Evolutionary conservation across 2,329 filamentous ascomycete species (phyloP).

Genomic region (Cordyceps tenuipes): DNA sequence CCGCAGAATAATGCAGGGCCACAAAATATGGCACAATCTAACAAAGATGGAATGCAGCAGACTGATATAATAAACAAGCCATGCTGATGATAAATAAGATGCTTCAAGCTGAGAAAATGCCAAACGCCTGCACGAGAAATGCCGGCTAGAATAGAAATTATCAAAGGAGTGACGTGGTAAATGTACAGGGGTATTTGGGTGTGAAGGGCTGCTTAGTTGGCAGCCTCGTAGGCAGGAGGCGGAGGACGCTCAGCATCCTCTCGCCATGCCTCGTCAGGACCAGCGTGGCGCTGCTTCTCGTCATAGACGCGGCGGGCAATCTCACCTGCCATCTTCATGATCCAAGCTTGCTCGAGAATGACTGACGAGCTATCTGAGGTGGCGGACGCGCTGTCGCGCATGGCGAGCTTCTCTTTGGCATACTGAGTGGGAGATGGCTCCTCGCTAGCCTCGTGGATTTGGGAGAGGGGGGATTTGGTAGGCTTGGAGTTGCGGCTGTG

Average conservation of each 20-base stretch:
- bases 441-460: slow-evolving; percentile 15
- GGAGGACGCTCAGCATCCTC: slow-evolving; percentile 33
- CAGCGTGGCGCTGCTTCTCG: slow-evolving; percentile 58
- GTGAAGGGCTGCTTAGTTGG: slow-evolving; percentile 27
- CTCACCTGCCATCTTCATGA: slow-evolving; percentile 88
- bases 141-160: slow-evolving; percentile 1
- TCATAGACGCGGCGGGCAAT: slow-evolving; percentile 83
- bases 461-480: slow-evolving; percentile 13
- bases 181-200: slow-evolving; percentile 11
- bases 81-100: not conserved
- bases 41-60: not conserved
- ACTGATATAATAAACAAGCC: not conserved
- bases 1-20: not conserved
- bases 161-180: slow-evolving; percentile 7
- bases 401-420: slow-evolving; percentile 23
- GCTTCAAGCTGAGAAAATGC: not conserved
- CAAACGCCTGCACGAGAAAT: slow-evolving; percentile 8
- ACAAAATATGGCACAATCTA: not conserved
- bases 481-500: slow-evolving; percentile 17
- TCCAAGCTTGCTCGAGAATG: slow-evolving; percentile 75
- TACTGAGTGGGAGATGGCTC: slow-evolving; percentile 20
- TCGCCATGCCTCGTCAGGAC: slow-evolving; percentile 41
- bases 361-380: slow-evolving; percentile 44
- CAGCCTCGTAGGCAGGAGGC: slow-evolving; percentile 54
- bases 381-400: slow-evolving; percentile 24